These are phyloP conservation scores for Solanum hybrid DNA, from an alignment of 305 asterid genomes.

Conservation along the genomic window DNA sequence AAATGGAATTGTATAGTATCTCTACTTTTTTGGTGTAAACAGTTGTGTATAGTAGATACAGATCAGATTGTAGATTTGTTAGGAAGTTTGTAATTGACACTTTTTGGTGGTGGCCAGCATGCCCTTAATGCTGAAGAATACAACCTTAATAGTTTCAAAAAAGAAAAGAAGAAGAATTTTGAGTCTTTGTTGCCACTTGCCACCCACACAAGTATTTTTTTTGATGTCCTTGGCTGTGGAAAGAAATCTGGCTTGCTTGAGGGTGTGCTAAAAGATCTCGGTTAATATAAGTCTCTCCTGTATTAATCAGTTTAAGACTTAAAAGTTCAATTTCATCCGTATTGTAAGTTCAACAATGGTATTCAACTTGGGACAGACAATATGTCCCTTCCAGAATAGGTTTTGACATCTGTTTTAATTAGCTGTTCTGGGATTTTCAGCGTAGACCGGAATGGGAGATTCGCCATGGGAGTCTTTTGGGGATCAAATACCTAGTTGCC, in stretches of 20 bases:
- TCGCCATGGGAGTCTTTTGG: constrained; percentile 98
- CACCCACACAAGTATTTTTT: neutral
- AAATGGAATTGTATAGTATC: too few species aligned
- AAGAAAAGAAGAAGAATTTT: neutral
- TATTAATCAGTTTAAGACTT: neutral
- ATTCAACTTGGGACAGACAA: neutral
- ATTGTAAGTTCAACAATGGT: neutral
- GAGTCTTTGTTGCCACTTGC: neutral
- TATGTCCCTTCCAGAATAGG: neutral
- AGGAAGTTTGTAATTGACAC: too few species aligned
- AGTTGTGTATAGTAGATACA: too few species aligned
- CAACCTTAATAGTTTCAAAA: too few species aligned
- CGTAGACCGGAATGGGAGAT: constrained; percentile 99
- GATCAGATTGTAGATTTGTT: too few species aligned
- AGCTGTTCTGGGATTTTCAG: constrained; percentile 61
- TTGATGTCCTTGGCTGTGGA: neutral
- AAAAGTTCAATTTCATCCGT: neutral
- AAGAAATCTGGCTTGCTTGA: neutral
- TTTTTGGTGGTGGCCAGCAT: too few species aligned
- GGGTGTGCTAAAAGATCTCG: neutral
- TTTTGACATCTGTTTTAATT: constrained; percentile 36
- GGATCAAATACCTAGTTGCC: constrained; percentile 89
- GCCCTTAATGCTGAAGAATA: too few species aligned
- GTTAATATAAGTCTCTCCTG: neutral
- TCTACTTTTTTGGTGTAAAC: too few species aligned